phyloP scores from a whole-genome alignment of 2,329 filamentous ascomycete genomes.

The Venturia pyrina region DNA sequence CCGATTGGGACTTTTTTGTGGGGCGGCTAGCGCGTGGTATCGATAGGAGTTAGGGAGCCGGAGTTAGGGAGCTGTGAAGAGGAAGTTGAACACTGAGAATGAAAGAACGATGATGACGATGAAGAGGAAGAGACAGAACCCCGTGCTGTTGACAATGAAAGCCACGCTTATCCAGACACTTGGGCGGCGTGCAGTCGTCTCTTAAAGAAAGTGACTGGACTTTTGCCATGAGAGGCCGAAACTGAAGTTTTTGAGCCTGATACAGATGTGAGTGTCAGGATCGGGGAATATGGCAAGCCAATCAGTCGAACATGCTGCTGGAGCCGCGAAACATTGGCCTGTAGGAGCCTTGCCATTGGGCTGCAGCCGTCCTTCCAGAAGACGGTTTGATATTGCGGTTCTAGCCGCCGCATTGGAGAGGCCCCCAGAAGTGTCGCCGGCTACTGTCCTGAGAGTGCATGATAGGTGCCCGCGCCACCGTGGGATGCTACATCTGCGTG shows the following conservation, averaged over 20 bases:
- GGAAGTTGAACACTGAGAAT: not conserved
- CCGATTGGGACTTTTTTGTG: slow-evolving; percentile 1
- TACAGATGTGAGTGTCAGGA: slow-evolving; percentile 2
- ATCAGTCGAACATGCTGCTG: slow-evolving; percentile 1
- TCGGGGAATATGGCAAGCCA: not conserved
- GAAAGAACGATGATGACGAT: not conserved
- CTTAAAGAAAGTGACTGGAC: not conserved
- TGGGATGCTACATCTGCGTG: not conserved
- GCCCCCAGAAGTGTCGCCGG: not conserved
- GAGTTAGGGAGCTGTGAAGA: too few relatives aligned
- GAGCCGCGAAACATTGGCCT: slow-evolving; percentile 1
- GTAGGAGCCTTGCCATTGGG: not conserved
- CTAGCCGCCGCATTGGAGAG: slow-evolving; percentile 1
- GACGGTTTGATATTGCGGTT: not conserved
- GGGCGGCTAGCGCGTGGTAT: not conserved
- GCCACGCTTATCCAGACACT: not conserved
- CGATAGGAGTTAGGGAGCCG: not conserved
- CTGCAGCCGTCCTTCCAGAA: slow-evolving; percentile 7
- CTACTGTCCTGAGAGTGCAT: not conserved
- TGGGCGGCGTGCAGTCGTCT: not conserved
- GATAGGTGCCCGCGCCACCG: not conserved
- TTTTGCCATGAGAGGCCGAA: not conserved
- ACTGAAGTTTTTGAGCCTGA: slow-evolving; percentile 6
- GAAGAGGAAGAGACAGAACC: too few relatives aligned
- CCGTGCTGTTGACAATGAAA: not conserved